Percentiles rank a stretch among this genome's conserved stretches.
Conservation (phyloP, 139 green algal species). For the Chlorella vulgaris region DNA sequence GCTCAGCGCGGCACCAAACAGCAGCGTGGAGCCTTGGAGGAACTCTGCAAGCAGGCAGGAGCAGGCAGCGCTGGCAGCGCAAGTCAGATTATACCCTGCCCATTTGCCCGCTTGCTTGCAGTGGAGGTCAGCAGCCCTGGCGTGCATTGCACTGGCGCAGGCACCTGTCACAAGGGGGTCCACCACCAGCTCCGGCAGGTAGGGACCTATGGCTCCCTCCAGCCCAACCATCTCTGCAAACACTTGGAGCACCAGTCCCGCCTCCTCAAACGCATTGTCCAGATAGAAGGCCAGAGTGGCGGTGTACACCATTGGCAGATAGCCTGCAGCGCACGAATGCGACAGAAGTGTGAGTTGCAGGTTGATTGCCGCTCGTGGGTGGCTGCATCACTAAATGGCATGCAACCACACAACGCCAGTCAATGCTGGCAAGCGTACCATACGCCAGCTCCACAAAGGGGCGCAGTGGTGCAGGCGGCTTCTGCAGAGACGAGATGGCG, state of each 20-base stretch:
- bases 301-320: slow-evolving; percentile 72
- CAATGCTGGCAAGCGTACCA: too few relatives aligned
- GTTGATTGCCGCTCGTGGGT: too few relatives aligned
- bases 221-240: slow-evolving; percentile 36
- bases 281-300: slow-evolving; percentile 70
- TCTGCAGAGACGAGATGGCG: background rate
- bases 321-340: slow-evolving; percentile 45
- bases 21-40: slow-evolving; percentile 56
- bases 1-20: slow-evolving; percentile 45
- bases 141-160: background rate
- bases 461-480: background rate
- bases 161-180: slow-evolving; percentile 9
- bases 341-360: too few relatives aligned
- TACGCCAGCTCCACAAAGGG: slow-evolving; percentile 71
- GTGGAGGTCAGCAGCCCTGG: too few relatives aligned
- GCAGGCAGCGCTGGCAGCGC: background rate
- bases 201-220: slow-evolving; percentile 17
- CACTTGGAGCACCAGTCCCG: slow-evolving; percentile 41
- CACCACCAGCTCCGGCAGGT: slow-evolving; percentile 34
- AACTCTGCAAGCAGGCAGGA: background rate
- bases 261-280: slow-evolving; percentile 55
- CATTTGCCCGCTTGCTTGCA: too few relatives aligned
- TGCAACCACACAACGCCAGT: too few relatives aligned
- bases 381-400: too few relatives aligned
- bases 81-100: too few relatives aligned